A percentile compares a stretch with the other conserved stretches of the same genome.
These are phyloP conservation scores for Fusarium sp. DNA, from an alignment of 2,329 filamentous ascomycete species.

Conservation along the genomic window DNA sequence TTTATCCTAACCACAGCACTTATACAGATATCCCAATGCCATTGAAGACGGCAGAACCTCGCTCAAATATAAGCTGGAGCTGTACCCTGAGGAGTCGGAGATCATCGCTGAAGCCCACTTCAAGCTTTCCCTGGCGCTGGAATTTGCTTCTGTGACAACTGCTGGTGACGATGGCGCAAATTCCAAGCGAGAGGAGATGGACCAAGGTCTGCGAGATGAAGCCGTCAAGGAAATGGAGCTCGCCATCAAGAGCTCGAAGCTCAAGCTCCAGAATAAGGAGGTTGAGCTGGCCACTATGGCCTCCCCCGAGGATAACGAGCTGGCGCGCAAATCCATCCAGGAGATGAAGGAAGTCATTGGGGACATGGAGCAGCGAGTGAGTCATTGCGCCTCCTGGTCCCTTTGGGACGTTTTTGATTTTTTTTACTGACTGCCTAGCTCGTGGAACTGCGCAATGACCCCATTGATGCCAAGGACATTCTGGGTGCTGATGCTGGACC, in stretches of 20 bases:
- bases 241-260: slow-evolving; percentile 76
- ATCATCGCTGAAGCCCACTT: slow-evolving; percentile 94
- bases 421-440: slow-evolving; percentile 56
- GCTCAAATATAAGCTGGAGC: slow-evolving; percentile 78
- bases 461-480: slow-evolving; percentile 56
- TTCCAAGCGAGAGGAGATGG: slow-evolving; percentile 62
- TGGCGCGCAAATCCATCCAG: slow-evolving; percentile 68
- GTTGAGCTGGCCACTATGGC: slow-evolving; percentile 70
- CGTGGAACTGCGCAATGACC: slow-evolving; percentile 70
- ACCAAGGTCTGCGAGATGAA: slow-evolving; percentile 76
- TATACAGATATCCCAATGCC: slow-evolving; percentile 77
- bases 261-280: slow-evolving; percentile 76
- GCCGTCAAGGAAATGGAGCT: slow-evolving; percentile 76
- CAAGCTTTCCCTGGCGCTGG: slow-evolving; percentile 93
- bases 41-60: slow-evolving; percentile 83
- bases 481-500: slow-evolving; percentile 54
- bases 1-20: slow-evolving; percentile 6
- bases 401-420: not conserved
- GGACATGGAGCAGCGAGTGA: slow-evolving; percentile 80
- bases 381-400: slow-evolving; percentile 42
- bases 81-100: slow-evolving; percentile 83
- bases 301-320: slow-evolving; percentile 72
- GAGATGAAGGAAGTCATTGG: slow-evolving; percentile 82
- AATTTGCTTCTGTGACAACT: slow-evolving; percentile 85
- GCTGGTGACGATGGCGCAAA: slow-evolving; percentile 59